Evolutionary conservation across 139 green algal genomes (phyloP).

Genomic region (Astrephomene gubernaculifera): DNA sequence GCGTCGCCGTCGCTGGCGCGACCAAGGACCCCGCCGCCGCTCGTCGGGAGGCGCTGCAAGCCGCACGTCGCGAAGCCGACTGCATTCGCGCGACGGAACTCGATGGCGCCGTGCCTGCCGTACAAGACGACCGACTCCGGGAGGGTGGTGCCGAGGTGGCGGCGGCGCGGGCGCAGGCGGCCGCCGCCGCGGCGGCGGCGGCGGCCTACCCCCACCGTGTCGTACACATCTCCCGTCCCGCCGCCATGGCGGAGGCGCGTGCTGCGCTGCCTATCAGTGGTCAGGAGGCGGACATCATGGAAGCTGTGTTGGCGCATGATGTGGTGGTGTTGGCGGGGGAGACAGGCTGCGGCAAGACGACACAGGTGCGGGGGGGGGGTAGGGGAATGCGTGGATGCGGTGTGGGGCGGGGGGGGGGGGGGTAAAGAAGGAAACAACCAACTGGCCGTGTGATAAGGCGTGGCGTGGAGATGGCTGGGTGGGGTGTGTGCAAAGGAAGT

Average conservation of each 20-base stretch:
- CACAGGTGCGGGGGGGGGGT: constrained; percentile 69
- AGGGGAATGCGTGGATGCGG: not conserved
- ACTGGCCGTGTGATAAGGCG: too few relatives aligned
- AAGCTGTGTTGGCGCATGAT: constrained; percentile 77
- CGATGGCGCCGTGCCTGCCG: not conserved
- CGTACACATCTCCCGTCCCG: constrained; percentile 55
- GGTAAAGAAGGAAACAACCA: too few relatives aligned
- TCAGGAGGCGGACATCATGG: constrained; percentile 94
- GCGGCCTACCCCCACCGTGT: constrained; percentile 54
- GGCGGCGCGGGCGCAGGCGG: constrained; percentile 31
- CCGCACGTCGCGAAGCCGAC: constrained; percentile 17
- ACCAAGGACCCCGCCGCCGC: constrained; percentile 1
- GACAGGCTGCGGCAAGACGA: constrained; percentile 96
- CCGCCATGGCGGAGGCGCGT: constrained; percentile 65
- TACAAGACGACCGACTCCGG: constrained; percentile 22
- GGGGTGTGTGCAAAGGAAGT: too few relatives aligned
- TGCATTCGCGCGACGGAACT: constrained; percentile 30
- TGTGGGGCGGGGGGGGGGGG: not conserved
- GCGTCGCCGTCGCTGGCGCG: not conserved
- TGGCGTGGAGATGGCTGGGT: too few relatives aligned
- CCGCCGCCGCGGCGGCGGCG: constrained; percentile 49
- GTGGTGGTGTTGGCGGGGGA: constrained; percentile 91
- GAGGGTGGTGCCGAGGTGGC: constrained; percentile 4
- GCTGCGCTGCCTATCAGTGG: constrained; percentile 86
- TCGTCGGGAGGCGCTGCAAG: not conserved